phyloP scores from a whole-genome alignment of 441 rosid genomes.

The Eruca vesicaria region DNA sequence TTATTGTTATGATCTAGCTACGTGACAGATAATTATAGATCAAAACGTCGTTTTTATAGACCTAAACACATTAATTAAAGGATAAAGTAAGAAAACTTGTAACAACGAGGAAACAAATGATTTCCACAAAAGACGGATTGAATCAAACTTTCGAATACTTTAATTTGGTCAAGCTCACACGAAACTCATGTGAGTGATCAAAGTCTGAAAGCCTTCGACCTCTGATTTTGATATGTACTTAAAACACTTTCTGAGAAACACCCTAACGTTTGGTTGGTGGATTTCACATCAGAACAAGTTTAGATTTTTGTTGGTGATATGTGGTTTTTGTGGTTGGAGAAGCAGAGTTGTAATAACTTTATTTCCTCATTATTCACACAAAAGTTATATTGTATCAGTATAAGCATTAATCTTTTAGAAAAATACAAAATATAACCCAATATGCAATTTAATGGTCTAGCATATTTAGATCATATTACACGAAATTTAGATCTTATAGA shows the following conservation, averaged over 20 bases:
- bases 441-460: background rate
- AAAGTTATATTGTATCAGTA: background rate
- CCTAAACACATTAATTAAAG: constrained; percentile 35
- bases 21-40: constrained; percentile 23
- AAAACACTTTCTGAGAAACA: constrained; percentile 17
- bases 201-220: constrained; percentile 14
- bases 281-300: constrained; percentile 30
- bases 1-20: constrained; percentile 9
- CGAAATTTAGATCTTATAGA: background rate
- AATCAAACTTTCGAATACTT: constrained; percentile 14
- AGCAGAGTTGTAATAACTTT: background rate
- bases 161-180: constrained; percentile 36
- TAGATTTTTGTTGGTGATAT: constrained; percentile 10
- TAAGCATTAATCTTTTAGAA: background rate
- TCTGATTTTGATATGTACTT: constrained; percentile 34
- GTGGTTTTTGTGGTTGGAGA: constrained; percentile 14
- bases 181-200: constrained; percentile 36
- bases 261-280: constrained; percentile 30
- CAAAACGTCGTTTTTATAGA: constrained; percentile 23
- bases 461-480: background rate
- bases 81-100: constrained; percentile 34
- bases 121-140: constrained; percentile 26
- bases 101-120: constrained; percentile 13
- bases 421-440: background rate
- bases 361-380: constrained; percentile 4